Conservation (phyloP, 129 eudicot genomes). For the Tanacetum coccineum region DNA sequence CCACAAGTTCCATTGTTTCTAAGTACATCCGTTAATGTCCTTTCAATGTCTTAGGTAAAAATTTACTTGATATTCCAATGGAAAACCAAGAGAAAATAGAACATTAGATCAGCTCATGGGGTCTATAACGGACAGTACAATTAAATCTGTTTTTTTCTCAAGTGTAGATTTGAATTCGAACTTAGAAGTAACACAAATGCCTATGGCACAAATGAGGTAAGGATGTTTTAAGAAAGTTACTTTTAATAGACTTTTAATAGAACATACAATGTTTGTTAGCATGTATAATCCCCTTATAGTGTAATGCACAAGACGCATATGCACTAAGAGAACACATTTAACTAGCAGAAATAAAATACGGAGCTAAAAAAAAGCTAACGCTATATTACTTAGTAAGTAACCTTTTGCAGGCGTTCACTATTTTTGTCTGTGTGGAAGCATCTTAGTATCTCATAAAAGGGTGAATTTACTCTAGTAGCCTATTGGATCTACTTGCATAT, state of each 20-base stretch:
- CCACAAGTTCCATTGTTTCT: slow-evolving; percentile 10
- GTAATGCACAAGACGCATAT: no score
- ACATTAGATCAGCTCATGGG: no score
- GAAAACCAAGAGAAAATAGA: background rate
- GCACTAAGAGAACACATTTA: no score
- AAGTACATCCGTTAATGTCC: background rate
- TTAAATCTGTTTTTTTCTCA: background rate
- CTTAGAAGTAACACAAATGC: background rate
- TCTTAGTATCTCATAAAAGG: no score
- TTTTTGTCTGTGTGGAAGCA: no score
- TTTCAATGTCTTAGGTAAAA: slow-evolving; percentile 6
- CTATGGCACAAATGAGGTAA: background rate
- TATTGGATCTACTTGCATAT: background rate
- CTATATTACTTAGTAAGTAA: no score
- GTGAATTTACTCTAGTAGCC: background rate
- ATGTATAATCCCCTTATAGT: background rate
- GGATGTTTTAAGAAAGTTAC: background rate
- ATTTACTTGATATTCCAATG: background rate
- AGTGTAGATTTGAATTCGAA: background rate
- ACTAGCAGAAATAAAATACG: no score
- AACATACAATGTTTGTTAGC: background rate
- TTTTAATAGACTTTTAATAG: slow-evolving; percentile 1
- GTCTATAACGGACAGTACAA: background rate
- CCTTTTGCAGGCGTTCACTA: no score
- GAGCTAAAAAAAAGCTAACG: no score